phyloP scores from a whole-genome alignment of 2,329 filamentous ascomycete species.

The Clonostachys solani region DNA sequence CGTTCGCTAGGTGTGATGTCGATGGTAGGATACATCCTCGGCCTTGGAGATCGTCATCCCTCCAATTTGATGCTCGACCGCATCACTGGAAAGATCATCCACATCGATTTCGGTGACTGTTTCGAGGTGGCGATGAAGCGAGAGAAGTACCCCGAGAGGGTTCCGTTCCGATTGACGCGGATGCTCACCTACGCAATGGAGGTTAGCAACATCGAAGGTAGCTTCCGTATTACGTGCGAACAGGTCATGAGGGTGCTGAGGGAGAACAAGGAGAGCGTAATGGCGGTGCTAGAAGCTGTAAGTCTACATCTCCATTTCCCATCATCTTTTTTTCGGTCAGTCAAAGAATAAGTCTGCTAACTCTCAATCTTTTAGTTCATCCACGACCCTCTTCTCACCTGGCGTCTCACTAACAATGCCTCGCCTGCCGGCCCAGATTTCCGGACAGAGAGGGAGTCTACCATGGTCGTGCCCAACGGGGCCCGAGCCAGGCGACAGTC shows the following conservation, averaged over 20 bases:
- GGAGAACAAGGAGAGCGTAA: slow-evolving; percentile 96
- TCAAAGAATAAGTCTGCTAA: neutral
- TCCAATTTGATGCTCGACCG: slow-evolving; percentile 97
- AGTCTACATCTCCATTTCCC: slow-evolving; percentile 32
- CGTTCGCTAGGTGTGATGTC: slow-evolving; percentile 97
- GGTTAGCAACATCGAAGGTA: slow-evolving; percentile 98
- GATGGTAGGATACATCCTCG: slow-evolving; percentile 99
- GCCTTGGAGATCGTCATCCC: slow-evolving; percentile 92
- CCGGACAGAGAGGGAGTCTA: slow-evolving; percentile 53
- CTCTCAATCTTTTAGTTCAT: slow-evolving; percentile 67
- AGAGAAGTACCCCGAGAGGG: slow-evolving; percentile 96
- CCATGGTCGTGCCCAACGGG: slow-evolving; percentile 40
- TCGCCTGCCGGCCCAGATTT: slow-evolving; percentile 66
- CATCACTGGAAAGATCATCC: slow-evolving; percentile 92
- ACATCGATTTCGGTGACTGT: slow-evolving; percentile 99
- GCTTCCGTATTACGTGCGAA: slow-evolving; percentile 96
- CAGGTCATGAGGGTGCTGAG: slow-evolving; percentile 96
- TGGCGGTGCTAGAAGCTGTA: slow-evolving; percentile 96
- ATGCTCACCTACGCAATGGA: slow-evolving; percentile 99
- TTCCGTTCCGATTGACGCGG: slow-evolving; percentile 94
- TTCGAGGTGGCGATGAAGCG: slow-evolving; percentile 99
- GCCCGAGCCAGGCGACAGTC: slow-evolving; percentile 61
- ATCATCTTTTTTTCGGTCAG: neutral
- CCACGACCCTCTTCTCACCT: slow-evolving; percentile 97
- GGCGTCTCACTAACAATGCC: slow-evolving; percentile 71